Evolutionary conservation across 257 asterid species (phyloP), one percentile per base, ranked within the genome.

Genomic region (Jasminum sambac): DNA sequence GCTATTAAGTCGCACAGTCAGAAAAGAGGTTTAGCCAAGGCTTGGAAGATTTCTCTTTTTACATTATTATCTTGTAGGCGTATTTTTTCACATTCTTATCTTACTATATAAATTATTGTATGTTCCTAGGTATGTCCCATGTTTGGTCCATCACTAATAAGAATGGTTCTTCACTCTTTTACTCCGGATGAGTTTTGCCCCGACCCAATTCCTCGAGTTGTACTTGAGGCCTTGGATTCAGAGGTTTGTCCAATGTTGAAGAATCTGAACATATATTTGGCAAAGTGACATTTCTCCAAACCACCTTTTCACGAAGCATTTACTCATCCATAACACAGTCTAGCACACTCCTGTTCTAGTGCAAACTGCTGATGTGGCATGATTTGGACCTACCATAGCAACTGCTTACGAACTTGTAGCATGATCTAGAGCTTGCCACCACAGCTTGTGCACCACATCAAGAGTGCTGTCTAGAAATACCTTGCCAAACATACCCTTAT

Each of bases 161-260:
- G 84, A 84, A 86, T 87, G 79, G 85, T 90, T 79, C 91, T 90
- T 37, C 67, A 79, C 77, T 73, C 79, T 39, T 90, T 88, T 76
- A 71, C 73, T 67, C 93, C 96, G 0, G 96, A 90, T 48, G 96
- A 88, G 81, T 90, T 90, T 68, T 90, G 95, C 83, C 89, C 91
- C 14, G 96, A 90, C 36, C 84, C 87, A 30, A 79, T 88, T 68
- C 95, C 92, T 55, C 79, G 76, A 73, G 90, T 82, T 62, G 94
- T 86, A 40, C 85, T 90, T 44, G 88, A 83, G 70, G 90, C 95
- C 67, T 83, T 91, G 57, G 79, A 84, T 63, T 85, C 90, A 13
- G 90, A 84, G 91, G 97, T 87, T 61, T 16, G 82, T 39, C 34
- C 74, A 42, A 71, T 61, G 67, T 19, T 55, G 40, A 19, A 12